Evolutionary conservation across 345 rosid genomes (phyloP).

Genomic region (Brassica napus): DNA sequence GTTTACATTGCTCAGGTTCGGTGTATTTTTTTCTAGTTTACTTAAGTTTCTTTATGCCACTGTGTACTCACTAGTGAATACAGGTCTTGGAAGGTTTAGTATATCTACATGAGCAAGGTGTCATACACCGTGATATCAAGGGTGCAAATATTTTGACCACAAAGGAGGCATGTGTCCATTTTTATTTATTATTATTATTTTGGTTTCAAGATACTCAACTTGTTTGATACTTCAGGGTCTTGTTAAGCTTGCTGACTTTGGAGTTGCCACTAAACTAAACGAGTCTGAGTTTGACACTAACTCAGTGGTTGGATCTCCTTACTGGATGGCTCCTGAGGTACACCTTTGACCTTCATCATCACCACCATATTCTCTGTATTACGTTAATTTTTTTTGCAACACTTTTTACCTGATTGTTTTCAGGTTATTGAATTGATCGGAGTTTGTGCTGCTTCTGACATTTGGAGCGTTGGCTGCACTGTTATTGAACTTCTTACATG

Average conservation of each 20-base stretch:
- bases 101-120: slow-evolving; percentile 98
- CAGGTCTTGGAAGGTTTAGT: slow-evolving; percentile 98
- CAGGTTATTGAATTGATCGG: slow-evolving; percentile 99
- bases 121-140: slow-evolving; percentile 98
- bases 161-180: slow-evolving; percentile 66
- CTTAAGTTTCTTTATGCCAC: slow-evolving; percentile 13
- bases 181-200: slow-evolving; percentile 2
- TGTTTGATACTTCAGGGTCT: slow-evolving; percentile 63
- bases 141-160: slow-evolving; percentile 99
- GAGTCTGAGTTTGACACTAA: slow-evolving; percentile 98
- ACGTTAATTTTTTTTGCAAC: background rate
- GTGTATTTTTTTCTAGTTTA: no score
- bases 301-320: slow-evolving; percentile 97
- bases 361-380: slow-evolving; percentile 1
- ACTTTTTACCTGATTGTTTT: slow-evolving; percentile 19
- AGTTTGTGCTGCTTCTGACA: slow-evolving; percentile 99
- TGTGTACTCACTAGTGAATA: slow-evolving; percentile 33
- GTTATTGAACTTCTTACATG: slow-evolving; percentile 97
- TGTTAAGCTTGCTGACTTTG: slow-evolving; percentile 99
- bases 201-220: slow-evolving; percentile 27
- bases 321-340: slow-evolving; percentile 99
- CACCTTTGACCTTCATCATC: background rate
- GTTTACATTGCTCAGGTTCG: slow-evolving; percentile 97
- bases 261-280: slow-evolving; percentile 97
- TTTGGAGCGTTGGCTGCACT: slow-evolving; percentile 99